Evolutionary conservation across 2,329 filamentous ascomycete genomes (phyloP), one percentile per base, ranked within the genome.

Genomic region (Aspergillus sp.): DNA sequence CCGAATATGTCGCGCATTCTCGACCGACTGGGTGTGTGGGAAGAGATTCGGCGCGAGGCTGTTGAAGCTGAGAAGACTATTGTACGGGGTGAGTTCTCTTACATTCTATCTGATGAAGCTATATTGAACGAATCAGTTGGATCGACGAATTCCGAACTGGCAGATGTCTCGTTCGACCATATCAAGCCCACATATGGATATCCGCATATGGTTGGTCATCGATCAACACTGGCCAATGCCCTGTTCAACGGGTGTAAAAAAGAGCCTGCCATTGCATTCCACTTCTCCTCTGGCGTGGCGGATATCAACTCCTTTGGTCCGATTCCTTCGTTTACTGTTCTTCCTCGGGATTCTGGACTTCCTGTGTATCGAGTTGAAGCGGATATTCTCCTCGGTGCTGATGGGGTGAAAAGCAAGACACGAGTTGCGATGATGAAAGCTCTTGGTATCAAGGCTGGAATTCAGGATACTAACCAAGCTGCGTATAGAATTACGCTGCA

Each of bases 1-100:
- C 87, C 87, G 0, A 93, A 91, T 52, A 85, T 90, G 76, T 82
- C 83, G 4, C 78, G 85, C 2, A 84, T 91, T 6, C 74, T 91
- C 6, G 82, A 88, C 59, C 72, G 75, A 12, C 70, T 90, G 28
- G 86, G 83, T 11, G 84, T 84, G 48, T 90, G 86, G 86, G 67
- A 75, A 11, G 72, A 75, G 13, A 87, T 91, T 47, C 79, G 78
- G 49, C 75, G 71, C 36, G 85, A 89, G 59, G 84, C 85, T 3
- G 86, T 86, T 0, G 75, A 83, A 45, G 75, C 89, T 47, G 75
- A 75, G 45, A 81, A 82, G 43, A 88, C 84, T 1, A 88, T 82
- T 57, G 88, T 90, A 44, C 73, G 85, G 63, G 74, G 80, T 82
- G 66, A 53, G 72, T 60, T 13, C 11, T 27, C 11, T 27, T 30